A percentile compares a stretch with the other conserved stretches of the same genome.
Conservation (phyloP, 305 asterid genomes). For the Ilex paraguariensis region DNA sequence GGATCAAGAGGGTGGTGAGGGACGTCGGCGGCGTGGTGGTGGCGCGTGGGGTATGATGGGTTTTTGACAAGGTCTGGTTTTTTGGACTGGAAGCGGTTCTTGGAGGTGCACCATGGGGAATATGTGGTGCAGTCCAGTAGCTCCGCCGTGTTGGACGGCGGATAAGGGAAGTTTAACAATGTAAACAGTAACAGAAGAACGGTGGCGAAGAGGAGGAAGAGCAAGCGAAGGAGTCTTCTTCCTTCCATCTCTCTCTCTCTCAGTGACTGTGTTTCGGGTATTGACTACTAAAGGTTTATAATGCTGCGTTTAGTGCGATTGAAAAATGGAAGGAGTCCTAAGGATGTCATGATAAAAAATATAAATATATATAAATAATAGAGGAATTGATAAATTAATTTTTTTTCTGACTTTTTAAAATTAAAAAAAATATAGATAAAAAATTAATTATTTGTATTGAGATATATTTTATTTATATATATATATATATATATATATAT, state of each 20-base stretch:
- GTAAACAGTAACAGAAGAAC: constrained; percentile 45
- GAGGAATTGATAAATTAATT: no score
- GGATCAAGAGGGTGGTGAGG: constrained; percentile 95
- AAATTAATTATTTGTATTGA: no score
- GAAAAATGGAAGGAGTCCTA: no score
- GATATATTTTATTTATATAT: no score
- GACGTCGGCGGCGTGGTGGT: constrained; percentile 42
- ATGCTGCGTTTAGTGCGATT: no score
- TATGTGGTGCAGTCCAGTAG: constrained; percentile 32
- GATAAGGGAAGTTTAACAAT: constrained; percentile 40
- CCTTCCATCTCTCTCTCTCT: constrained; percentile 41
- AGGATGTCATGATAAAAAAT: no score
- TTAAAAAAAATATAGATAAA: no score
- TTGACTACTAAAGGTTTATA: no score
- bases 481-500: no score
- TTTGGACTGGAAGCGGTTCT: constrained; percentile 34
- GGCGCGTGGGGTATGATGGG: constrained; percentile 28
- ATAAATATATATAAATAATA: no score
- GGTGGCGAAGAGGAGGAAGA: constrained; percentile 34
- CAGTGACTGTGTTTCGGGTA: background rate
- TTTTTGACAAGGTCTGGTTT: constrained; percentile 10
- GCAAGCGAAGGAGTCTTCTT: constrained; percentile 35
- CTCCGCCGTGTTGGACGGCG: constrained; percentile 32
- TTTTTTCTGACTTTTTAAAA: no score
- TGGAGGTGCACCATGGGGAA: constrained; percentile 53